Percentiles rank a stretch among this genome's conserved stretches.
phyloP scores from a whole-genome alignment of 1,284 basidiomycete species.

The Boletus semigastroideus region DNA sequence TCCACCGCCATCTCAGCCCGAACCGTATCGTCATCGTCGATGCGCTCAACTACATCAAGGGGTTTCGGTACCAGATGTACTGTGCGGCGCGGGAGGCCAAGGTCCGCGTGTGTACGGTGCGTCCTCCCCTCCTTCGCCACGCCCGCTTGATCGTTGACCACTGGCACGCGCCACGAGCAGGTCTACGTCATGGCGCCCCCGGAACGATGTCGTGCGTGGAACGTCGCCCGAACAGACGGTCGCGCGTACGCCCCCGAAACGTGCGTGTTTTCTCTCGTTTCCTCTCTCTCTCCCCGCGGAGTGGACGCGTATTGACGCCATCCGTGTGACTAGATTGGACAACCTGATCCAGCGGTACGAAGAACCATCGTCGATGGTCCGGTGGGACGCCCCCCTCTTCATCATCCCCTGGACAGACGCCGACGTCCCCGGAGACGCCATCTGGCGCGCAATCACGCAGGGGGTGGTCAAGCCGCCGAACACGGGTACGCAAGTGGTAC shows the following conservation, averaged over 20 bases:
- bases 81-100: slow-evolving; percentile 91
- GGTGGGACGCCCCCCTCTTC: slow-evolving; percentile 96
- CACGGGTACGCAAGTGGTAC: slow-evolving; percentile 77
- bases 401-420: slow-evolving; percentile 78
- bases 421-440: slow-evolving; percentile 65
- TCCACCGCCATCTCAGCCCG: slow-evolving; percentile 71
- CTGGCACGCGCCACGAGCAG: slow-evolving; percentile 41
- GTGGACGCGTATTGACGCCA: too few species aligned
- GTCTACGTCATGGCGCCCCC: slow-evolving; percentile 77
- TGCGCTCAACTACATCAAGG: slow-evolving; percentile 95
- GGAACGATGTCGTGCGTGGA: slow-evolving; percentile 81
- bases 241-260: slow-evolving; percentile 69
- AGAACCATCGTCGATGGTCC: slow-evolving; percentile 94
- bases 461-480: slow-evolving; percentile 86
- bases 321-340: slow-evolving; percentile 66
- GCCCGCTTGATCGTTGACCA: background rate
- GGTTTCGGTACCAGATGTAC: slow-evolving; percentile 96
- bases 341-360: slow-evolving; percentile 90
- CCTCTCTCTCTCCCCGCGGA: too few species aligned
- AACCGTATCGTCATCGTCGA: slow-evolving; percentile 89
- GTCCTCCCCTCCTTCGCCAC: slow-evolving; percentile 30
- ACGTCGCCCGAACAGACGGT: slow-evolving; percentile 51
- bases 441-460: slow-evolving; percentile 82
- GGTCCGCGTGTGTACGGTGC: slow-evolving; percentile 83
- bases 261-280: slow-evolving; percentile 37